Evolutionary conservation across 2,329 filamentous ascomycete genomes (phyloP).

Genomic region (Curvularia spicifera): DNA sequence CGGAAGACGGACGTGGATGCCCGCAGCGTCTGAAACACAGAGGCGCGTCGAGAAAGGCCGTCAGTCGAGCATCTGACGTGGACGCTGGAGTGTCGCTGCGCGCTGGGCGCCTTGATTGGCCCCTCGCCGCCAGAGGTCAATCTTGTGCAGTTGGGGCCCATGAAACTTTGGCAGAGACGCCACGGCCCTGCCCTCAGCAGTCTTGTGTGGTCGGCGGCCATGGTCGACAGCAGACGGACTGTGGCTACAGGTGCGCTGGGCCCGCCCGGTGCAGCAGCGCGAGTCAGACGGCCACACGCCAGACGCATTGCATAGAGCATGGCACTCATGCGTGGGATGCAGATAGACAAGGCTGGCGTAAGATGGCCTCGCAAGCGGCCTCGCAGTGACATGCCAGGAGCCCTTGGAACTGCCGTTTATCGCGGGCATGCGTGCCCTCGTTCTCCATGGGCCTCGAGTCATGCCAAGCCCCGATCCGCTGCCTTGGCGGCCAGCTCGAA

Average conservation of each 20-base stretch:
- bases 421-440: conserved; percentile 37
- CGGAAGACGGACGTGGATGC: conserved; percentile 20
- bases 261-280: not conserved
- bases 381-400: conserved; percentile 20
- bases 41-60: conserved; percentile 36
- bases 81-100: conserved; percentile 21
- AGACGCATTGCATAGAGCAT: conserved; percentile 15
- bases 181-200: not conserved
- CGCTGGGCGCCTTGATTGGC: conserved; percentile 20
- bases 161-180: conserved; percentile 8
- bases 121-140: conserved; percentile 20
- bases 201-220: not conserved
- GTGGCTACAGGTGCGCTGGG: not conserved
- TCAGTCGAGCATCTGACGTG: conserved; percentile 40
- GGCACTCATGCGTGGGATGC: conserved; percentile 1
- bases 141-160: conserved; percentile 23
- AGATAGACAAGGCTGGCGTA: conserved; percentile 12
- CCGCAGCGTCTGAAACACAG: conserved; percentile 38
- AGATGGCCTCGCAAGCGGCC: conserved; percentile 5
- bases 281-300: conserved; percentile 7
- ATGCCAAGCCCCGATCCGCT: conserved; percentile 17
- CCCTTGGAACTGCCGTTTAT: conserved; percentile 17
- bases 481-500: conserved; percentile 17
- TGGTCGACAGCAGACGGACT: not conserved
- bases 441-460: conserved; percentile 6